Evolutionary conservation across 2,329 filamentous ascomycete species (phyloP), one percentile per base, ranked within the genome.

Genomic region (Colletotrichum nymphaeae): DNA sequence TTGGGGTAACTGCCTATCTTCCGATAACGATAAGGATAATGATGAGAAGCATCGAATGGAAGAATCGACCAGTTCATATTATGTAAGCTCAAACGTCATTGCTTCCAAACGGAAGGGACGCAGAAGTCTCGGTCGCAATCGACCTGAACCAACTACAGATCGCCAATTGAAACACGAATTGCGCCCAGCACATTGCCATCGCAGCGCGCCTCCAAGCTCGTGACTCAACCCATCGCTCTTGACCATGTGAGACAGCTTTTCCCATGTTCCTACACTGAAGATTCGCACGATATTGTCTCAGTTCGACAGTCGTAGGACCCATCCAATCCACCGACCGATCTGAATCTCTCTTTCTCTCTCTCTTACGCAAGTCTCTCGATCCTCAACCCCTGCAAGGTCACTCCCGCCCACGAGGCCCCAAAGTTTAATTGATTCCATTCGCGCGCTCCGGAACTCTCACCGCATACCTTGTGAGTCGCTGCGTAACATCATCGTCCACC

Each of bases 61-160:
- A 26, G 1, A 12, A 35, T 19, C 4, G 2, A 42, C 37, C 12
- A 42, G 37, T 1, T 3, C 32, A 16, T 1, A 22, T 66, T 71
- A 62, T 52, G 53, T 66, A 70, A 71, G 59, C 62, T 7, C 24
- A 4, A 70, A 63, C 67, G 67, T 66, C 67, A 73, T 73, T 53
- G 71, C 67, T 66, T 19, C 37, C 14, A 42, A 42, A 16, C 12
- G 37, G 37, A 42, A 42, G 49, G 32, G 19, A 71, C 46, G 53
- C 64, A 7, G 16, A 32, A 14, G 42, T 26, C 22, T 16, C 26
- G 26, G 37, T 73, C 37, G 37, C 37, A 16, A n/a, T 42, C 0
- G 37, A 42, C 70, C 37, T 42, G 14, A 69, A 64, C 46, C 70
- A 56, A 70, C 71, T 70, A 70, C 46, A 73, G 70, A 73, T 65